Percentiles rank a stretch among this genome's conserved stretches.
These are phyloP conservation scores for Ogataea methanolica DNA, from an alignment of 805 yeast species.

Conservation along the genomic window DNA sequence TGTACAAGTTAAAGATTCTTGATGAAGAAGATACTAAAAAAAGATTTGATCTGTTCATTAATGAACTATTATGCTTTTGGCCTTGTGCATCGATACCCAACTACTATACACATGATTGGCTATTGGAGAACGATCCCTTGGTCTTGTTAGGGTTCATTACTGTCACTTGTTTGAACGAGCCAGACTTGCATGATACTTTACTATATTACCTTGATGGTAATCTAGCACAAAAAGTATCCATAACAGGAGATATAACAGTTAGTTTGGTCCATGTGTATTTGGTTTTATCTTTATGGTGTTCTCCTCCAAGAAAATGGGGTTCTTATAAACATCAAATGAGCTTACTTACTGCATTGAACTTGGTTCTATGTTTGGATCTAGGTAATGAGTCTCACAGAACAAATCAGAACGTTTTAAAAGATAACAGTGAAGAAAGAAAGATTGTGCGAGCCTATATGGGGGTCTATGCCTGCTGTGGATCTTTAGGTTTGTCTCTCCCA, in stretches of 20 bases:
- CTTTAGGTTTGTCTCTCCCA: slow-evolving; percentile 46
- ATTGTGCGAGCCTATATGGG: slow-evolving; percentile 40
- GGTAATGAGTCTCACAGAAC: slow-evolving; percentile 33
- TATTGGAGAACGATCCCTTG: slow-evolving; percentile 39
- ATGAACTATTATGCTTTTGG: slow-evolving; percentile 40
- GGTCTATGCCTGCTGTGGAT: slow-evolving; percentile 47
- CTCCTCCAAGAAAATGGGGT: slow-evolving; percentile 49
- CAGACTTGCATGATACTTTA: slow-evolving; percentile 37
- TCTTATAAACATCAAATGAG: slow-evolving; percentile 50
- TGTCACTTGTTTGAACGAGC: slow-evolving; percentile 44
- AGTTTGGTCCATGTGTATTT: slow-evolving; percentile 39
- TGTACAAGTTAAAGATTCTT: slow-evolving; percentile 33
- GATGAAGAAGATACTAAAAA: slow-evolving; percentile 30
- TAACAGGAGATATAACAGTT: slow-evolving; percentile 40
- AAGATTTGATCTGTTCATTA: slow-evolving; percentile 33
- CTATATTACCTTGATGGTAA: slow-evolving; percentile 41
- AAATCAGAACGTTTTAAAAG: slow-evolving; percentile 22
- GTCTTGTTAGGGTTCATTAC: slow-evolving; percentile 39
- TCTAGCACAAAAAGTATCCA: slow-evolving; percentile 39
- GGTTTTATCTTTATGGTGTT: slow-evolving; percentile 46
- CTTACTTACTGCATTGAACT: slow-evolving; percentile 38
- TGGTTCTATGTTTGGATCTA: slow-evolving; percentile 46
- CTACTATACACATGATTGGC: slow-evolving; percentile 34
- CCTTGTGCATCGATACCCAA: slow-evolving; percentile 43
- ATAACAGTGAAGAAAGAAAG: slow-evolving; percentile 30